phyloP scores from a whole-genome alignment of 768 basidiomycete genomes.

The Psilocybe cyanescens region DNA sequence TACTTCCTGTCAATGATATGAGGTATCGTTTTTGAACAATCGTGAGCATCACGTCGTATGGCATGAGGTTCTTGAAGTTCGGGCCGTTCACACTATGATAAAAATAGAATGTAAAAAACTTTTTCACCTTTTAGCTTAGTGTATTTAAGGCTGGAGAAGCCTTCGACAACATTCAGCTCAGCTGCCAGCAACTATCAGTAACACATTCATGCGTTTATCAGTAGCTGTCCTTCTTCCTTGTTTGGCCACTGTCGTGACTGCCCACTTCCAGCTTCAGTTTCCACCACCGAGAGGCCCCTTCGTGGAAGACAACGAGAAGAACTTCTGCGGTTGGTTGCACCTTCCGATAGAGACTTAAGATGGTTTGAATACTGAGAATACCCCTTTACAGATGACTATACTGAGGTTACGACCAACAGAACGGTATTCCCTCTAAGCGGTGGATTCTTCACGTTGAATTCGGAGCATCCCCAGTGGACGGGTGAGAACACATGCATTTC shows the following conservation, averaged over 20 bases:
- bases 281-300: constrained; percentile 77
- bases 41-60: not conserved
- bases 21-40: not conserved
- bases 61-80: not conserved
- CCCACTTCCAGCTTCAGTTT: constrained; percentile 84
- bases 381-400: constrained; percentile 61
- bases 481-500: constrained; percentile 35
- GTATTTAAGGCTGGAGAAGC: not conserved
- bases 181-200: not conserved
- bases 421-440: constrained; percentile 69
- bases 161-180: not conserved
- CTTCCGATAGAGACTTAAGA: not conserved
- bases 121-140: not conserved
- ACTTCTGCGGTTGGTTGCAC: constrained; percentile 62
- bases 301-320: constrained; percentile 56
- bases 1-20: not conserved
- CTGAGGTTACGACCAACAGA: constrained; percentile 52
- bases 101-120: constrained; percentile 12
- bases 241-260: constrained; percentile 49
- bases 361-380: not conserved
- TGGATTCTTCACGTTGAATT: constrained; percentile 65
- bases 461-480: constrained; percentile 66
- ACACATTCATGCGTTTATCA: constrained; percentile 32
- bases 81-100: not conserved
- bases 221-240: constrained; percentile 32